These are phyloP conservation scores for Paramecium tetraurelia DNA, from an alignment of 73 alveolate genomes.

Conservation along the genomic window DNA sequence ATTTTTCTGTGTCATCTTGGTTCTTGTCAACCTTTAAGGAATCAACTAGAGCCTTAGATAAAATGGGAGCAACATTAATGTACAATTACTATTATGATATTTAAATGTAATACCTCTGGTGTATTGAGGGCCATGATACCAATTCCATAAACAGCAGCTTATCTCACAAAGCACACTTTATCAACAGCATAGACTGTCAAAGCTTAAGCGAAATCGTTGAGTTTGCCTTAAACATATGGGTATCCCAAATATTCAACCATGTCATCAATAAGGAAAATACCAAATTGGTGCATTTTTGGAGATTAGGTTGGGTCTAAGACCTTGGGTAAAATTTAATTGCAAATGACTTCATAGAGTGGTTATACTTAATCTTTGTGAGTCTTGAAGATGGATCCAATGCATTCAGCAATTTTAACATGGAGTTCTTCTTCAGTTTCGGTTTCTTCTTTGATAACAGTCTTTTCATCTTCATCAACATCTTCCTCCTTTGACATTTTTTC, in stretches of 20 bases:
- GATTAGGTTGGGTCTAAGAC: slow-evolving; percentile 58
- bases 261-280: slow-evolving; percentile 93
- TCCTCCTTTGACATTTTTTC: slow-evolving; percentile 70
- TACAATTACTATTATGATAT: background rate
- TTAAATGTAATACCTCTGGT: slow-evolving; percentile 18
- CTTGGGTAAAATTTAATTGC: slow-evolving; percentile 58
- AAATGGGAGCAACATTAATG: slow-evolving; percentile 39
- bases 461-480: slow-evolving; percentile 77
- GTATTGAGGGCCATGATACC: slow-evolving; percentile 82
- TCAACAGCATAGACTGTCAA: slow-evolving; percentile 72
- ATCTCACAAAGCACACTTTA: slow-evolving; percentile 81
- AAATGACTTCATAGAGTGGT: slow-evolving; percentile 40
- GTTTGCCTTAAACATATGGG: slow-evolving; percentile 69
- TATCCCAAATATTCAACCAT: slow-evolving; percentile 94
- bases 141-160: slow-evolving; percentile 97
- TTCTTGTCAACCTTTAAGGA: slow-evolving; percentile 67
- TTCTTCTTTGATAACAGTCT: slow-evolving; percentile 76
- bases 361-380: slow-evolving; percentile 72
- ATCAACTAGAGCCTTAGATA: slow-evolving; percentile 59
- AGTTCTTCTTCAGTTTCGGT: slow-evolving; percentile 78
- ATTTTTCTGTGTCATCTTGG: slow-evolving; percentile 58
- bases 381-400: slow-evolving; percentile 82
- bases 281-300: slow-evolving; percentile 84
- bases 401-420: slow-evolving; percentile 79
- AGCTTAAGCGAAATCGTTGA: slow-evolving; percentile 73